Evolutionary conservation across 2,329 filamentous ascomycete genomes (phyloP).

Genomic region (Nemania bipapillata): DNA sequence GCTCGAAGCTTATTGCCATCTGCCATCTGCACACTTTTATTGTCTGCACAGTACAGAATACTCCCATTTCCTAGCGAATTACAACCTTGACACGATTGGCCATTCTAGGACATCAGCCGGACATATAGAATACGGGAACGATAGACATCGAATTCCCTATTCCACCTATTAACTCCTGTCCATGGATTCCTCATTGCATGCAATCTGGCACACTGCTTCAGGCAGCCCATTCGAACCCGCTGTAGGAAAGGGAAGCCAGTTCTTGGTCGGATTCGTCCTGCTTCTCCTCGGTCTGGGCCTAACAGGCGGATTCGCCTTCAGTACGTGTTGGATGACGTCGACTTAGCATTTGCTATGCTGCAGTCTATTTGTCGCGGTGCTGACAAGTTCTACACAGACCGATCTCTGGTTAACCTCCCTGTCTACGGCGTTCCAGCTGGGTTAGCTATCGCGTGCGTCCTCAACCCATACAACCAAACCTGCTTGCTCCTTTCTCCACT

Average conservation of each 20-base stretch:
- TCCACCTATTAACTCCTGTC: slow-evolving; percentile 43
- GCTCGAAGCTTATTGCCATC: neutral
- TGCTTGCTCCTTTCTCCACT: slow-evolving; percentile 19
- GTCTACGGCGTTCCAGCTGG: slow-evolving; percentile 87
- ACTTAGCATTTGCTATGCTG: neutral
- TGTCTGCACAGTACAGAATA: slow-evolving; percentile 14
- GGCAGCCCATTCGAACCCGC: slow-evolving; percentile 84
- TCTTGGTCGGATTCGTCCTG: slow-evolving; percentile 80
- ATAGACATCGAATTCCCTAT: neutral
- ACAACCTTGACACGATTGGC: slow-evolving; percentile 5
- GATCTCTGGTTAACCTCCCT: slow-evolving; percentile 79
- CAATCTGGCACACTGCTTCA: slow-evolving; percentile 93
- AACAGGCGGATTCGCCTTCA: slow-evolving; percentile 84
- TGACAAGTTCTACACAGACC: slow-evolving; percentile 67
- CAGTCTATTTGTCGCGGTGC: neutral
- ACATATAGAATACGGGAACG: slow-evolving; percentile 15
- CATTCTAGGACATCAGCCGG: neutral
- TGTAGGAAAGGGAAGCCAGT: slow-evolving; percentile 84
- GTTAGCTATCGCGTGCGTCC: slow-evolving; percentile 83
- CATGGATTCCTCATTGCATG: slow-evolving; percentile 84
- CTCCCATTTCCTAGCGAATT: neutral
- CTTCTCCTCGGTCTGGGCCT: slow-evolving; percentile 77
- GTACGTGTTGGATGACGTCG: slow-evolving; percentile 63
- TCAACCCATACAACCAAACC: slow-evolving; percentile 2
- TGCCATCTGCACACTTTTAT: neutral